Evolutionary conservation across 2,329 filamentous ascomycete genomes (phyloP), one percentile per base, ranked within the genome.

Genomic region (Paecilomyces variotii): DNA sequence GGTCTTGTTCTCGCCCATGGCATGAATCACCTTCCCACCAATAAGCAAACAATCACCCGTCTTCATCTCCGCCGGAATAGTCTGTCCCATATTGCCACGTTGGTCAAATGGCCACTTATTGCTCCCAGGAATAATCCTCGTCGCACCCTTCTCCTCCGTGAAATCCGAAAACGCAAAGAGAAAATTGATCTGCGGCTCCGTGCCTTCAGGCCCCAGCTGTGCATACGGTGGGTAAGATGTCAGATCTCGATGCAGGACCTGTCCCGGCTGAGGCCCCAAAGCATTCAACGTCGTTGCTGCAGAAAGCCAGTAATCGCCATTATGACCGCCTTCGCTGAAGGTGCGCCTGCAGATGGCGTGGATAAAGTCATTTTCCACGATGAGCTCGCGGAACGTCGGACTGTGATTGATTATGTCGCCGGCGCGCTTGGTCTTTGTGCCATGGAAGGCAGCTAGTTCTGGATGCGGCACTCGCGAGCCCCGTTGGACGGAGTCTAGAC

Each of bases 361-460:
- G 35, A 71, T 63, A 45, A 71, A 50, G 25, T 69, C 66, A 57
- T 61, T 66, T 52, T 71, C 68, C 4, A 72, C 61, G n/a, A 71
- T 61, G 24, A 66, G 58, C 3, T 63, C 51, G 28, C 69, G 68
- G 56, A 72, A 72, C 3, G 63, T 68, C 39, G 59, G 49, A 63
- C 66, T 69, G 30, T 10, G 10, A 2, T 6, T 32, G 10, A 32
- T 32, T 32, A 5, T 32, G 30, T 6, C 5, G 30, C 10, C 19
- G 19, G 19, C 19, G 19, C 30, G 30, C 2, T 32, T 32, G 30
- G 30, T 32, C 5, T 32, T 32, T 5, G 10, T 10, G 10, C 30
- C 30, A 10, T 32, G 30, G 10, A 32, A 32, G 19, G 19, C 19
- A 19, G 19, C 19, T 19, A 19, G 19, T 19, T 19, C 19, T 19